A percentile compares a stretch with the other conserved stretches of the same genome.
Evolutionary conservation across 148 eudicot genomes (phyloP).

Genomic region (Amaranthus cruentus): DNA sequence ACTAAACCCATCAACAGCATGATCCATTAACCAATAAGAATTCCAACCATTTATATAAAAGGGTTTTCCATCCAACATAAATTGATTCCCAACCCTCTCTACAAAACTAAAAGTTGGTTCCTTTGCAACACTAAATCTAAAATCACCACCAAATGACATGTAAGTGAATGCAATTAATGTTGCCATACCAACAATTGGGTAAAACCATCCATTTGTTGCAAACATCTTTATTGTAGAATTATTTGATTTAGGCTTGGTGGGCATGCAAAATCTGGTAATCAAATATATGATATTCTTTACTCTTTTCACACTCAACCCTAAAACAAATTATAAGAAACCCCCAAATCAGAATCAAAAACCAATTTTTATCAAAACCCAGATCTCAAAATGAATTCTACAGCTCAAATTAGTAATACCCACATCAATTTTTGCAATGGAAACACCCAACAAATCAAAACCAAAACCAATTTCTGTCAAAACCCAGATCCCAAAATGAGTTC

Average conservation of each 20-base stretch:
- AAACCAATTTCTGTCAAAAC: neutral
- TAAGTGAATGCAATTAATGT: slow-evolving; percentile 53
- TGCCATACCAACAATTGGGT: slow-evolving; percentile 60
- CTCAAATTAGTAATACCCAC: slow-evolving; percentile 13
- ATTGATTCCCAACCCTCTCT: slow-evolving; percentile 75
- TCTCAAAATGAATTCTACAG: neutral
- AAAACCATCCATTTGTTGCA: slow-evolving; percentile 54
- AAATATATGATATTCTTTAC: neutral
- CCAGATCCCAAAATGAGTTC: too few species aligned
- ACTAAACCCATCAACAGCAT: slow-evolving; percentile 55
- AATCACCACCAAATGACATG: slow-evolving; percentile 78
- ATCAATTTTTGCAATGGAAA: neutral
- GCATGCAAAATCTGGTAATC: slow-evolving; percentile 4
- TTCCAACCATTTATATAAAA: slow-evolving; percentile 95
- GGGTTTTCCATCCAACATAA: slow-evolving; percentile 59
- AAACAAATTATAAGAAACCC: neutral
- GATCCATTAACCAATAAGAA: slow-evolving; percentile 97
- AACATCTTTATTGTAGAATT: slow-evolving; percentile 30
- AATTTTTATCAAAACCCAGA: neutral
- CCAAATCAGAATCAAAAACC: too few species aligned
- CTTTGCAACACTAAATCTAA: slow-evolving; percentile 31
- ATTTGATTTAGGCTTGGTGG: slow-evolving; percentile 20
- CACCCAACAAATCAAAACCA: neutral
- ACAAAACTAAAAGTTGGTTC: slow-evolving; percentile 55
- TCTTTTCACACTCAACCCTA: neutral